Evolutionary conservation across 78 protist species (phyloP), one percentile per base, ranked within the genome.

Genomic region (Fonticula alba): DNA sequence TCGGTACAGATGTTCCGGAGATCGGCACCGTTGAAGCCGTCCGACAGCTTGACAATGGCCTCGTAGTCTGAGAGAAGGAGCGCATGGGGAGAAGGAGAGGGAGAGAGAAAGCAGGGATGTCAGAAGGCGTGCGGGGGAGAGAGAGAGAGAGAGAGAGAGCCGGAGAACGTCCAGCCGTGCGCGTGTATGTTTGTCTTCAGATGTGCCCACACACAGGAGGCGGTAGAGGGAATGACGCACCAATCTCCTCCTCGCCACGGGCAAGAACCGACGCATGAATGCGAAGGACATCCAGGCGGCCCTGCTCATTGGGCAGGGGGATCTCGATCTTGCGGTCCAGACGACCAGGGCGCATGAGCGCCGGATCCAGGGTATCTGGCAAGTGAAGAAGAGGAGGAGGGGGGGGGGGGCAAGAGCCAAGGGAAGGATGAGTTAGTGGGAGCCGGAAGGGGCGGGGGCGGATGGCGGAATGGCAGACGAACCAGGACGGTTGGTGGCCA

Each of bases 401-500:
- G n/a, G n/a, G n/a, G n/a, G n/a, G n/a, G n/a, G n/a, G n/a, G n/a
- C n/a, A n/a, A n/a, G n/a, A n/a, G n/a, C n/a, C n/a, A n/a, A n/a
- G n/a, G n/a, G n/a, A n/a, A n/a, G n/a, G n/a, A n/a, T n/a, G n/a
- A n/a, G n/a, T n/a, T n/a, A n/a, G n/a, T n/a, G n/a, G n/a, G n/a
- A n/a, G n/a, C n/a, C n/a, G n/a, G n/a, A n/a, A n/a, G n/a, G n/a
- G n/a, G n/a, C n/a, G n/a, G n/a, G n/a, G n/a, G n/a, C n/a, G n/a
- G n/a, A n/a, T n/a, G n/a, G n/a, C n/a, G n/a, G n/a, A n/a, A n/a
- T n/a, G n/a, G n/a, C n/a, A n/a, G n/a, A n/a, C n/a, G n/a, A n/a
- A n/a, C n/a, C n/a, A n/a, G 99, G 98, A 17, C 99, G 69, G 63
- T 95, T 95, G 43, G 99, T 95, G 33, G 99, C 99, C 95, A 91